Evolutionary conservation across 2,329 filamentous ascomycete genomes (phyloP), one percentile per base, ranked within the genome.

Genomic region (Scedosporium boydii): DNA sequence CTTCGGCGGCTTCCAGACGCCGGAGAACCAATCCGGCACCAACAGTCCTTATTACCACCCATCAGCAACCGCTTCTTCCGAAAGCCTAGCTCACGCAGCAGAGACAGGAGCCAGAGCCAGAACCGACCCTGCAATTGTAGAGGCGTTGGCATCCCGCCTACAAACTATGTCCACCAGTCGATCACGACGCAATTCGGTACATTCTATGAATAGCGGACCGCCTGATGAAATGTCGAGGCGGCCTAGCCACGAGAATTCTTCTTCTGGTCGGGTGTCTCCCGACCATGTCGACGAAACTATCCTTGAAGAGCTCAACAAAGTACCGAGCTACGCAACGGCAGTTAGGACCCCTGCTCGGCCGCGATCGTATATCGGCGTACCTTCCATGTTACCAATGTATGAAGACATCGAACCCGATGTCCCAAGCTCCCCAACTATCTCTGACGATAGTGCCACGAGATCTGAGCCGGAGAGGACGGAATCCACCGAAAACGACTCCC

Each of bases 271-370:
- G 62, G 78, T 80, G 65, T 85, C 83, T 6, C 80, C 81, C 3
- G 81, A 86, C 67, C 82, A 86, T 65, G 68, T 80, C 58, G 82
- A 87, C 64, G 78, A 80, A 58, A 76, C 80, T 18, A 85, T 89
- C 65, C 75, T 90, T 66, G 81, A 82, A 58, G 82, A 86, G 66
- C 76, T 92, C 51, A 88, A 81, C 71, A 88, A 88, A 66, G 89
- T 93, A 2, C 89, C 89, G 1, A 92, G 89, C 63, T 93, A 93
- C 71, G 82, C 83, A 16, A 92, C 89, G 1, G 89, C 89, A 0
- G 84, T 91, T 27, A 84, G 83, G 65, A 84, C 86, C 0, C 84
- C 86, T 4, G 82, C 85, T 16, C 80, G 82, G 59, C 78, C 80
- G 41, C 78, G 78, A 14, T 79, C 76, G 58, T 78, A 78, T 53